Base-by-base conservation (phyloP, 208 protist genomes). In the Crithidia thermophila region DNA sequence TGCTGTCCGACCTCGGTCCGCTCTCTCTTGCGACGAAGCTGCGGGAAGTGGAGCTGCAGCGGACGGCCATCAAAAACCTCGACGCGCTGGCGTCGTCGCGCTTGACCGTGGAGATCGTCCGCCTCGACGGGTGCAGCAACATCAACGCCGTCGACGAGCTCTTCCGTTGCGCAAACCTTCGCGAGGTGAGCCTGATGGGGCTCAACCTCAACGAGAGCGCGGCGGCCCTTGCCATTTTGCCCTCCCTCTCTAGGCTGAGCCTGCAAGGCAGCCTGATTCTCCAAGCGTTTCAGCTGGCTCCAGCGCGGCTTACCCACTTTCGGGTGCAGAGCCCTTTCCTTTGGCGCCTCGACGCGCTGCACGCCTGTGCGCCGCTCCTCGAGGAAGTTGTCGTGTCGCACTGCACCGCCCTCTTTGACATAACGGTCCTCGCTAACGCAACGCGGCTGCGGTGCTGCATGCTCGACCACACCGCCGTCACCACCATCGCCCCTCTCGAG, bases 391-490 rank as follows among this genome's bases (percentile, higher is more conserved):
- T 33, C 27, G 55, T 61, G 34, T 42, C 57, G 34, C 18, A 30
- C 57, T 62, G 57, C 57, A 39, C 30, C 1, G 21, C 42, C 18
- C 57, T 62, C 3, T 27, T 7, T 14, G 42, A 51, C 42, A 51
- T 62, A 20, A 37, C 57, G 13, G 57, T 31, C n/a, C 42, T 62
- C 27, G 14, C 27, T 13, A 42, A 27, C 18, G 42, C 57, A 7
- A 25, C 25, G 42, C 33, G 30, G 25, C 30, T 62, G 42, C 57
- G 57, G 9, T 30, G 14, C 18, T 62, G 57, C 42, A 10, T 11
- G 28, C 23, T 62, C 25, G 42, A 62, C 30, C 27, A n/a, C n/a
- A 62, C 57, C 40, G 57, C 39, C 57, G 42, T 62, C 28, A 30
- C 39, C 40, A 51, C 57, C 30, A 5, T 62, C 23, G 57, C 18